A percentile compares a stretch with the other conserved stretches of the same genome.
Evolutionary conservation across 225 moss, liverwort and hornwort species (phyloP).

Genomic region (Marchantia polymorpha): DNA sequence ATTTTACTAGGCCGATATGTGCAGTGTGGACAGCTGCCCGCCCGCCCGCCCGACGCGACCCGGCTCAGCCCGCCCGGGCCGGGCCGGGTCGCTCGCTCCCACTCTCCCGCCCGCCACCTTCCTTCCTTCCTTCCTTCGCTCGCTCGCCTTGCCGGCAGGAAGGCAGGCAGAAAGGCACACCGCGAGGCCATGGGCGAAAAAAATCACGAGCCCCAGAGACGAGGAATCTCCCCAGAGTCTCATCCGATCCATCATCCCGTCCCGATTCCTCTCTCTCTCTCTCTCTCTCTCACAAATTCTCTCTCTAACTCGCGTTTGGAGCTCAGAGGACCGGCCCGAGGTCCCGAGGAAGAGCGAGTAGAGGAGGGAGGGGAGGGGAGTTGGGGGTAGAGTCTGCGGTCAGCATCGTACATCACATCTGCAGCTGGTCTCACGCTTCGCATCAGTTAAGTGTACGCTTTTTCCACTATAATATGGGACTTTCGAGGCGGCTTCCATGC

Average conservation of each 20-base stretch:
- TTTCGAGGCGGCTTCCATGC: constrained; percentile 2
- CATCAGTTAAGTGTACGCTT: constrained; percentile 12
- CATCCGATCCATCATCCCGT: too few relatives aligned
- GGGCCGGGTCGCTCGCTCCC: neutral
- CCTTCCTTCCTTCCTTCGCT: too few relatives aligned
- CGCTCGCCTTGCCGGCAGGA: constrained; percentile 1
- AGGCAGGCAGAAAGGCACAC: neutral
- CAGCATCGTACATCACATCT: neutral
- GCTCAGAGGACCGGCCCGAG: too few relatives aligned
- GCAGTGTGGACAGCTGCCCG: neutral
- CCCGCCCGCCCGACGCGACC: too few relatives aligned
- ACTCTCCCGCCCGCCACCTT: constrained; percentile 1
- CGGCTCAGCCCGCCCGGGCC: neutral
- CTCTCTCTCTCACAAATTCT: too few relatives aligned
- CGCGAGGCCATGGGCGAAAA: neutral
- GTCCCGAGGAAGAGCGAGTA: too few relatives aligned
- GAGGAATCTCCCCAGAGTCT: neutral
- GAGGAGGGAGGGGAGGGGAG: too few relatives aligned
- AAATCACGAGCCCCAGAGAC: neutral
- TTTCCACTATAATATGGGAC: neutral
- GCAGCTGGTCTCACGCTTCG: neutral
- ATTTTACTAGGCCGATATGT: neutral
- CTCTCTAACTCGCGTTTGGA: too few relatives aligned
- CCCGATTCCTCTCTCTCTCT: too few relatives aligned
- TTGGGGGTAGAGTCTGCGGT: neutral